These are phyloP conservation scores for Leavenworthia alabamica DNA, from an alignment of 345 rosid genomes.

Conservation along the genomic window DNA sequence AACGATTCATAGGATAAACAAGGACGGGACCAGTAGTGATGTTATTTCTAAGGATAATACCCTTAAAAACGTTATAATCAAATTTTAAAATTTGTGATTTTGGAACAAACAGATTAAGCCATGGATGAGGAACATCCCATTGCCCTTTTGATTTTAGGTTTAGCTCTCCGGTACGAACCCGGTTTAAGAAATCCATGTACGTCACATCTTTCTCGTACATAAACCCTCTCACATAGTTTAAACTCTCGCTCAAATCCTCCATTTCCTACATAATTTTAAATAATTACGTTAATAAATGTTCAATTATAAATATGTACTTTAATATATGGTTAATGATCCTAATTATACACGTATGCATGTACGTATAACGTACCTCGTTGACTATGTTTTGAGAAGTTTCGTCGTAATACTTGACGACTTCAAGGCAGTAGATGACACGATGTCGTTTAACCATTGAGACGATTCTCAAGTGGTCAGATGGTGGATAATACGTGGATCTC, in stretches of 20 bases:
- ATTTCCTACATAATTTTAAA: constrained; percentile 34
- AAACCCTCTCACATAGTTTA: constrained; percentile 33
- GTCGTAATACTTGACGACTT: constrained; percentile 59
- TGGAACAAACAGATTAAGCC: constrained; percentile 88
- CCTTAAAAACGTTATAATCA: constrained; percentile 56
- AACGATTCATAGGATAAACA: constrained; percentile 74
- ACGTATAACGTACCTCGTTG: constrained; percentile 38
- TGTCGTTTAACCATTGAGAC: constrained; percentile 43
- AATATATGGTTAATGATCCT: no score
- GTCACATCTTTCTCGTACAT: constrained; percentile 41
- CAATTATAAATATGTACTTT: no score
- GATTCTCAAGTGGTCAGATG: constrained; percentile 43
- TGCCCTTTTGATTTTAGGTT: constrained; percentile 51
- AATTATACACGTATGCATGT: neutral
- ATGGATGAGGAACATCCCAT: constrained; percentile 98
- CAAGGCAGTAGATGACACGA: constrained; percentile 57
- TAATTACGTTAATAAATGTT: neutral
- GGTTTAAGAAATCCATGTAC: constrained; percentile 53
- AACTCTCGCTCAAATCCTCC: constrained; percentile 28
- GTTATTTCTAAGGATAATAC: constrained; percentile 56
- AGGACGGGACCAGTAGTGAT: constrained; percentile 63
- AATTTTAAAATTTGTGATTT: constrained; percentile 57
- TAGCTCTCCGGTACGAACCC: constrained; percentile 63
- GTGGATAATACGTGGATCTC: constrained; percentile 56
- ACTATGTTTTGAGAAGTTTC: constrained; percentile 37